Conservation (phyloP, 768 basidiomycete genomes). For the Phlebiopsis flavidoalba region DNA sequence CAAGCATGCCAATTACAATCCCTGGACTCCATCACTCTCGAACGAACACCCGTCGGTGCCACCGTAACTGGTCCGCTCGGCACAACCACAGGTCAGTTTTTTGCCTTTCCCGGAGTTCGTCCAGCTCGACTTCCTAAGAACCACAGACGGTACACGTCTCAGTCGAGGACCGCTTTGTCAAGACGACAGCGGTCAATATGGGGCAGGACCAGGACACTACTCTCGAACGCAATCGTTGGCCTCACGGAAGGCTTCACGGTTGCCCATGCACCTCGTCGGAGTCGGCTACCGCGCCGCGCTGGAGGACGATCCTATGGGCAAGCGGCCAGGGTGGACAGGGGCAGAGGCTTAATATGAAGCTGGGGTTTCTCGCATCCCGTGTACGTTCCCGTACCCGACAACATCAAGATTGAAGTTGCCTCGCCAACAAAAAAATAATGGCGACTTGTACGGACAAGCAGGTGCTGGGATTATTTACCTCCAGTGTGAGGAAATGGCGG, state of each 20-base stretch:
- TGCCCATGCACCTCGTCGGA: conserved; percentile 86
- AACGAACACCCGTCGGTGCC: conserved; percentile 30
- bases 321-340: conserved; percentile 52
- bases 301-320: conserved; percentile 71
- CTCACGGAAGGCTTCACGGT: conserved; percentile 84
- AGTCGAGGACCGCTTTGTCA: conserved; percentile 57
- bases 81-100: conserved; percentile 33
- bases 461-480: conserved; percentile 80
- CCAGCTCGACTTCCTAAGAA: conserved; percentile 29
- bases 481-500: conserved; percentile 76
- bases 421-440: conserved; percentile 77
- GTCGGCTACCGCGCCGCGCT: conserved; percentile 90
- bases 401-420: conserved; percentile 79
- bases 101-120: conserved; percentile 47
- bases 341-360: conserved; percentile 79
- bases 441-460: conserved; percentile 87
- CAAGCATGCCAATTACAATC: conserved; percentile 43
- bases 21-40: conserved; percentile 43
- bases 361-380: conserved; percentile 91
- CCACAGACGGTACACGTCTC: conserved; percentile 30
- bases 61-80: conserved; percentile 59
- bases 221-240: conserved; percentile 84
- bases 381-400: conserved; percentile 71
- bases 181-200: conserved; percentile 86
- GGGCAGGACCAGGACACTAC: conserved; percentile 91